Base-by-base conservation (phyloP, 257 asterid species). In the Solanum arcanum region DNA sequence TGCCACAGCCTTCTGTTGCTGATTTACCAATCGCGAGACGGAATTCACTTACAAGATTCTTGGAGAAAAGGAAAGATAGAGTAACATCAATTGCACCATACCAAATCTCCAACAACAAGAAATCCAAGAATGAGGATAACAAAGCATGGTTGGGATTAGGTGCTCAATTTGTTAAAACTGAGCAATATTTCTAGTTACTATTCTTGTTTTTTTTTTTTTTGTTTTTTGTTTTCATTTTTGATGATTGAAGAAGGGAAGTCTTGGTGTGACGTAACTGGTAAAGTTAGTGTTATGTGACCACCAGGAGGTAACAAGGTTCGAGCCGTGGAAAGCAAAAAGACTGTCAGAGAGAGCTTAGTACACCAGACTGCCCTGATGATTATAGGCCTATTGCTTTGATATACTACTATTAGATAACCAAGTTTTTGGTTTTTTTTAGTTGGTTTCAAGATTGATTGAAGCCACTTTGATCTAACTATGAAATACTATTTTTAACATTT, bases 11-110 rank as follows among this genome's bases (percentile, higher is more conserved):
- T 18, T 86, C 2, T 31, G 56, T 29, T 87, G 70, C 90, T 91
- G 98, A 92, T 89, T 89, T 94, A 44, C 98, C 98, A 5, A 92
- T 94, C 49, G 95, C 95, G 0, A 91, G 98, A 88, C 91, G 92
- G 74, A 91, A 89, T 52, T 94, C 98, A 7, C 88, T 94, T 12
- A 90, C 95, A 68, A 89, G 97, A 33, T 94, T 94, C 87, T 83
- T 93, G 85, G 96, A 92, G 91, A 94, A 94, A 92, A 90, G 98
- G 88, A 91, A 91, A 72, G 96, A 94, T 77, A 90, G 96, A 87
- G 29, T 91, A 18, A 88, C 90, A 39, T 91, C 93, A 76, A 88
- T 85, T 25, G 95, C 94, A 35, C 96, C 96, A 1, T 94, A 94
- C 85, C 93, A 88, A 1, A 83, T 73, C 3, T 39, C 12, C 83